A percentile compares a stretch with the other conserved stretches of the same genome.
Conservation (phyloP, 2,329 filamentous ascomycete species). For the Diaporthe sp. region DNA sequence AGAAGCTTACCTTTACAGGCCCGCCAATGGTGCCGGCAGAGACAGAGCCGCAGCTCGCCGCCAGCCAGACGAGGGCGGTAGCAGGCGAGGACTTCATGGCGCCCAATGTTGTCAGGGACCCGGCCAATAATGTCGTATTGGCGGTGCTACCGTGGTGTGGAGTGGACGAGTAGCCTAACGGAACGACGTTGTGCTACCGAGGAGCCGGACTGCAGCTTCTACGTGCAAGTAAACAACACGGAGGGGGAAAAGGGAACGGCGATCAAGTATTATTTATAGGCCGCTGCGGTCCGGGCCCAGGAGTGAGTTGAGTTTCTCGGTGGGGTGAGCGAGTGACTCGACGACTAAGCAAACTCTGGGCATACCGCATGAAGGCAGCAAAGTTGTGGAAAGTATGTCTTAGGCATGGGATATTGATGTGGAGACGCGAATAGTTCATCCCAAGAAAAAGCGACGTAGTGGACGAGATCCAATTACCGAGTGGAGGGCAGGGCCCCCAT, state of each 20-base stretch:
- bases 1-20: constrained; percentile 39
- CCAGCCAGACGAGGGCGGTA: constrained; percentile 45
- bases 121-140: constrained; percentile 5
- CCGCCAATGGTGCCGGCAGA: constrained; percentile 43
- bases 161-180: constrained; percentile 14
- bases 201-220: constrained; percentile 26
- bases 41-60: constrained; percentile 43
- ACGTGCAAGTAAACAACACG: background rate
- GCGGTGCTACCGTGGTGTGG: constrained; percentile 11
- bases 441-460: constrained; percentile 17
- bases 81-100: constrained; percentile 46
- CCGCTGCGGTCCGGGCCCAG: background rate
- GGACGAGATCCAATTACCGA: constrained; percentile 21
- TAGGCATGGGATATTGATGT: constrained; percentile 28
- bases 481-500: constrained; percentile 4
- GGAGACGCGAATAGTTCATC: constrained; percentile 31
- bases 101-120: constrained; percentile 21
- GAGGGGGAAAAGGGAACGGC: background rate
- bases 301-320: background rate
- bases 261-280: constrained; percentile 15
- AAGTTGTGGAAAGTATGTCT: constrained; percentile 24
- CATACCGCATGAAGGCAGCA: constrained; percentile 24
- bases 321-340: constrained; percentile 20
- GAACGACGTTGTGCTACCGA: constrained; percentile 23
- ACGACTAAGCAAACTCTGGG: constrained; percentile 10